Evolutionary conservation across 306 rosid genomes (phyloP).

Genomic region (Cucumis hystrix): DNA sequence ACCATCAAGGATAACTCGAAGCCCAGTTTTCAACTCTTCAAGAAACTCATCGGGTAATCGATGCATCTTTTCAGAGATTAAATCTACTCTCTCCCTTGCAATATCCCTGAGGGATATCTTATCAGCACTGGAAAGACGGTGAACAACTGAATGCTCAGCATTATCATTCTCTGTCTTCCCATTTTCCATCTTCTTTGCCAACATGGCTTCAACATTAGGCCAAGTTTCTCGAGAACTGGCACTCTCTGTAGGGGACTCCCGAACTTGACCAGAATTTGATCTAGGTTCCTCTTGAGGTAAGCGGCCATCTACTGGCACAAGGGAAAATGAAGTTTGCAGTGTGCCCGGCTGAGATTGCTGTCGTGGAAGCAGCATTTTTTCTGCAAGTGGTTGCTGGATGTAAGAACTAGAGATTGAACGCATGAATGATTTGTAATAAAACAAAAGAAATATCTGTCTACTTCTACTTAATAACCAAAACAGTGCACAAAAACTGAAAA

Average conservation of each 20-base stretch:
- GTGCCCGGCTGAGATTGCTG: conserved; percentile 74
- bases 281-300: conserved; percentile 75
- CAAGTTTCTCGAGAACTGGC: conserved; percentile 88
- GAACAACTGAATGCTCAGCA: conserved; percentile 71
- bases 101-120: conserved; percentile 73
- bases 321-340: conserved; percentile 61
- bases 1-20: conserved; percentile 78
- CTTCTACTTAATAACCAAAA: not conserved
- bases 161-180: conserved; percentile 60
- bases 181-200: conserved; percentile 64
- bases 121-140: conserved; percentile 60
- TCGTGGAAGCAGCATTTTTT: conserved; percentile 67
- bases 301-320: conserved; percentile 56
- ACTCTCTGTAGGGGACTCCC: conserved; percentile 87
- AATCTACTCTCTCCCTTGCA: conserved; percentile 76
- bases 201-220: conserved; percentile 55
- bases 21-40: conserved; percentile 66
- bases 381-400: conserved; percentile 24
- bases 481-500: not conserved
- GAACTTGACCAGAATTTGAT: conserved; percentile 52
- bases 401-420: conserved; percentile 42
- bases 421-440: conserved; percentile 24
- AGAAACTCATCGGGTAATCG: conserved; percentile 63
- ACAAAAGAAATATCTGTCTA: not conserved
- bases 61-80: conserved; percentile 69